Evolutionary conservation across 495 filamentous ascomycete species (phyloP), one percentile per base, ranked within the genome.

Genomic region (Usnea hakonensis): DNA sequence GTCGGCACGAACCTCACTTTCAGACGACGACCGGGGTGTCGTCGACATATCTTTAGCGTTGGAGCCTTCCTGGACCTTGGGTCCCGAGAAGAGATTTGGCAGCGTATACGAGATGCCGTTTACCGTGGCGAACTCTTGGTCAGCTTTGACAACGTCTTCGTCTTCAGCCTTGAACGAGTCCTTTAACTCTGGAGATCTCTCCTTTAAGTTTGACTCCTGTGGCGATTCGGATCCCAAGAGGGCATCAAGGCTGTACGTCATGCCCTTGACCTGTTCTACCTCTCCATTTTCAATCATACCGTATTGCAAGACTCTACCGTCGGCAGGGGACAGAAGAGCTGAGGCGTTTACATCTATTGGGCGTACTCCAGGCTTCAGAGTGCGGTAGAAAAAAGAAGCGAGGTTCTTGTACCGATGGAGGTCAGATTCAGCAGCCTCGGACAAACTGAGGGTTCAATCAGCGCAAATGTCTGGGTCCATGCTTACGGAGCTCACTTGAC

Each of bases 191-290:
- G 61, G 53, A 16, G 41, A 56, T 28, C 66, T 43, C 10, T 64
- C 54, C 28, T 43, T 57, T 32, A 44, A 57, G 14, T 58, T 69
- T 11, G 68, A 54, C 60, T 21, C 36, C 36, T 48, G 37, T 32
- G 80, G 76, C 10, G 76, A 76, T 38, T 79, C 82, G 55, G 84
- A 83, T 40, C 94, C 94, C 5, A 99, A 78, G 1, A 99, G 80
- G 1, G 93, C 91, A 71, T 97, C 94, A 53, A 99, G 80, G 62
- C 88, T 94, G 73, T 99, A 99, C 5, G 91, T 97, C 81, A 97
- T 93, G 52, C 94, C 94, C 73, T 99, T 99, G 43, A 97, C 93
- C 73, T 97, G 94, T 73, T 97, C 94, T n/a, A 99, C 92, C 67
- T 96, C 88, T 35, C 92, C 93, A 55, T 88, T 82, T 65, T 94